These are phyloP conservation scores for Tolypocladium tundrense DNA, from an alignment of 2,329 filamentous ascomycete species.

Conservation along the genomic window DNA sequence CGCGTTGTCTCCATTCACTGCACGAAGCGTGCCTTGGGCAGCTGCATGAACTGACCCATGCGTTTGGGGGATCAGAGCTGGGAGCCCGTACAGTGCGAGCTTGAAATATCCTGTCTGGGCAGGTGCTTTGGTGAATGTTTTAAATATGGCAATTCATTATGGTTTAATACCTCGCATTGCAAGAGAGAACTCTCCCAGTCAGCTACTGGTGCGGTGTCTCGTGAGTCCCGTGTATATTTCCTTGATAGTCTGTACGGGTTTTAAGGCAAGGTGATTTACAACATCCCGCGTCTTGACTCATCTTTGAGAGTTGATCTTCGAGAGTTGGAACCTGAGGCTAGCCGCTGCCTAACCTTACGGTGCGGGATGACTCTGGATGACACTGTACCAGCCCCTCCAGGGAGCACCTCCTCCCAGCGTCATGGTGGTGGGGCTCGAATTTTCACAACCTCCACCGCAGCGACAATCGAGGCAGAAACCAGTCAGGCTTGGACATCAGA, in stretches of 20 bases:
- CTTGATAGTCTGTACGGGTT: too few relatives aligned
- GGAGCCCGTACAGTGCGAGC: neutral
- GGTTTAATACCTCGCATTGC: too few relatives aligned
- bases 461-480: constrained; percentile 6
- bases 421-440: constrained; percentile 31
- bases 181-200: neutral
- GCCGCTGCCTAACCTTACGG: neutral
- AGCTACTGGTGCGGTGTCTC: neutral
- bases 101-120: neutral
- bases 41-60: neutral
- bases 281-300: neutral
- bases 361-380: neutral
- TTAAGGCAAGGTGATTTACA: neutral
- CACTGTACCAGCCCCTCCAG: constrained; percentile 15
- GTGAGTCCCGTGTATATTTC: neutral
- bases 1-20: neutral
- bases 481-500: constrained; percentile 6
- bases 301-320: too few relatives aligned
- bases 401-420: constrained; percentile 14
- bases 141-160: neutral
- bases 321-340: neutral
- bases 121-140: neutral
- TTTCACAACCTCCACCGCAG: constrained; percentile 25
- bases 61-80: neutral
- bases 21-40: neutral